Evolutionary conservation across 345 rosid species (phyloP), one percentile per base, ranked within the genome.

Genomic region (Aquilaria sinensis): DNA sequence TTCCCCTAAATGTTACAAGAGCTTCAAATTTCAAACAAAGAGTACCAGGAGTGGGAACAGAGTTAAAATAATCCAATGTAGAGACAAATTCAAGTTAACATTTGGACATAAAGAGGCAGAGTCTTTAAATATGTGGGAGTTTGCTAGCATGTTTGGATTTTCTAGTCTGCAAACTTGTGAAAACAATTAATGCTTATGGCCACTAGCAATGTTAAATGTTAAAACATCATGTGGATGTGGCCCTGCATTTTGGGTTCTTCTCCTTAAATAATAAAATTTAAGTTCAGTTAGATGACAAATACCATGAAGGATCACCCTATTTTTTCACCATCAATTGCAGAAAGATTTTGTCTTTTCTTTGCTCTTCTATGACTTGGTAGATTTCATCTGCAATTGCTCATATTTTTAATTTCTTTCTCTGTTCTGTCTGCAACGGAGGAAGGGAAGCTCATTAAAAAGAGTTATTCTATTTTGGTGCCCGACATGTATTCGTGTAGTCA

Each of bases 271-370:
- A 72, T 65, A 64, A 57, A 62, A 65, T 34, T 57, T 58, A 8
- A 57, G 34, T 53, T 64, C 75, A 66, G 60, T 56, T 61, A 47
- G 34, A 47, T 23, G 80, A 74, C 81, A 72, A 68, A 73, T 64
- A 52, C 67, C 63, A 34, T 47, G 70, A 52, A 41, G 56, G 49
- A 48, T 47, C 53, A 16, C 53, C 45, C 13, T 43, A 16, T 61
- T 12, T 45, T 51, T 45, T 51, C 65, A 51, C 37, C 58, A 58
- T 51, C 56, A 12, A 46, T 37, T 50, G 10, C 60, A 41, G 66
- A 14, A 5, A 34, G 10, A 50, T 16, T 58, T 67, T 69, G 68
- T 59, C 77, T 9, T 49, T 49, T 62, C 49, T 47, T 37, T 55
- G 51, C 49, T 43, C 37, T 43, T n/a, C 14, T 4, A 37, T 37